Evolutionary conservation across 768 basidiomycete species (phyloP), one percentile per base, ranked within the genome.

Genomic region (Leccinum aurantiacum): DNA sequence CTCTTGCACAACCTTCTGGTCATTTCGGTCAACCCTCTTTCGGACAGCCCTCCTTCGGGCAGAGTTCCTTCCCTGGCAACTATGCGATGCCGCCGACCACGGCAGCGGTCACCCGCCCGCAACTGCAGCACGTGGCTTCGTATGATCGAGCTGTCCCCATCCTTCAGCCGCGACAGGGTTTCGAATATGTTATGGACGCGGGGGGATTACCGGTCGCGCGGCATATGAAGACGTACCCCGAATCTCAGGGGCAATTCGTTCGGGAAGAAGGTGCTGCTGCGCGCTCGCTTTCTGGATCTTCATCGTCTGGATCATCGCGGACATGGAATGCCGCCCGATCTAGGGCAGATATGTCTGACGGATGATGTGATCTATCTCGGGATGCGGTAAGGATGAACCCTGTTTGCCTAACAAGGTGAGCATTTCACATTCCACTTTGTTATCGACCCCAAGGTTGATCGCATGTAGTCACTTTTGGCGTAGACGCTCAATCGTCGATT

Each of bases 11-110:
- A 14, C 31, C 59, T n/a, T 4, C 51, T 3, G 55, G 54, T 56
- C 58, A 60, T 24, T 73, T 73, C 31, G 62, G 63, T 5, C 71
- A 73, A 48, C 49, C 73, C 2, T 68, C 68, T 15, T 71, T 73
- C 22, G 69, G 62, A 1, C 65, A 69, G 31, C 13, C 71, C 1
- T 68, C 67, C 10, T 71, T 73, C 25, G 69, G 62, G 2, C 65
- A 69, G 31, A 48, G 52, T 11, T 59, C 66, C 2, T 65, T 70
- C 49, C 52, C 65, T 1, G 8, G 44, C 1, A 46, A 51, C 5
- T 64, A 61, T 24, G 29, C 47, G n/a, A 57, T 62, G 25, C 57
- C 19, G 7, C 53, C 55, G 3, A 22, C 8, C 6, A 37, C 58
- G 0, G 33, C 47, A 19, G 27, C 44, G 3, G 27, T 6, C 11